A percentile compares a stretch with the other conserved stretches of the same genome.
phyloP scores from a whole-genome alignment of 306 rosid species.

The Potentilla sterilis region DNA sequence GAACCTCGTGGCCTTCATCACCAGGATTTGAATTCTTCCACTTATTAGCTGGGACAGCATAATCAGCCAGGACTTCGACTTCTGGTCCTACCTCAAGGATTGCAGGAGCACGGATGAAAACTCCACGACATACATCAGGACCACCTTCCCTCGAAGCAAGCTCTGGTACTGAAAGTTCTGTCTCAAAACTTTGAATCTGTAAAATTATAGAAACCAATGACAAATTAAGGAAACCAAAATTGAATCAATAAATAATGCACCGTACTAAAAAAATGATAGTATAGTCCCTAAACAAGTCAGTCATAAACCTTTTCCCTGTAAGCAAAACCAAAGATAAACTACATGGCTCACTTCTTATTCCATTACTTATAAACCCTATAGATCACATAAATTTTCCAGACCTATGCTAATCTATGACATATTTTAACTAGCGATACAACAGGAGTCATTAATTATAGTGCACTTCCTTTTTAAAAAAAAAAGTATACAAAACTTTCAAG shows the following conservation, averaged over 20 bases:
- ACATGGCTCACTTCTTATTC: background rate
- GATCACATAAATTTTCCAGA: background rate
- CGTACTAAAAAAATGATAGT: background rate
- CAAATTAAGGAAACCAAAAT: background rate
- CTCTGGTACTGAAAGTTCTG: conserved; percentile 69
- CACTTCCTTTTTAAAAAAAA: too few species aligned
- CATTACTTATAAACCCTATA: background rate
- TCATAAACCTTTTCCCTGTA: background rate
- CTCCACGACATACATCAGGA: conserved; percentile 76
- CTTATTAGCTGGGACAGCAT: conserved; percentile 43
- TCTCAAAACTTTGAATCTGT: conserved; percentile 88
- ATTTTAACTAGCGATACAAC: background rate
- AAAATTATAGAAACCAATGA: background rate
- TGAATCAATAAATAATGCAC: background rate
- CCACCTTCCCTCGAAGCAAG: conserved; percentile 84
- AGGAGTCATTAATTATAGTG: background rate
- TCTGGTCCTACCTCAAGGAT: conserved; percentile 89
- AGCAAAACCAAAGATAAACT: background rate
- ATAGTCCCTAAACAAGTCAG: background rate
- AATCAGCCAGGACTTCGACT: conserved; percentile 77
- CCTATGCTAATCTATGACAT: background rate
- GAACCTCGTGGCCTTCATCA: conserved; percentile 52
- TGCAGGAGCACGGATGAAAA: conserved; percentile 97
- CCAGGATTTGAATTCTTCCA: conserved; percentile 35
- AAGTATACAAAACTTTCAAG: background rate